Conservation (phyloP, 768 basidiomycete species). For the Collybia mongolica region DNA sequence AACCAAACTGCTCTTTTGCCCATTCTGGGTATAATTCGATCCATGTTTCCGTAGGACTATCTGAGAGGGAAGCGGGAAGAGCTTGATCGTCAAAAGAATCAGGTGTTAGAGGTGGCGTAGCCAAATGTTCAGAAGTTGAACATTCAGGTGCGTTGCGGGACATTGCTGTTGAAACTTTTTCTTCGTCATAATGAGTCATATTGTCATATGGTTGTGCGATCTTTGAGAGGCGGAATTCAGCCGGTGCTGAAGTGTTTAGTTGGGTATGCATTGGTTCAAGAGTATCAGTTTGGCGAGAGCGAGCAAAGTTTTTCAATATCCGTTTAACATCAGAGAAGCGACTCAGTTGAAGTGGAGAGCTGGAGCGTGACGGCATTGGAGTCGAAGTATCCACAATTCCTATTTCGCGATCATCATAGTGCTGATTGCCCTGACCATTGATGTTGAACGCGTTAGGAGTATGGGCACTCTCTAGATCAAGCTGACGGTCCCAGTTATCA, state of each 20-base stretch:
- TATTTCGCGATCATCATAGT: neutral
- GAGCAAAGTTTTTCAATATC: conserved; percentile 17
- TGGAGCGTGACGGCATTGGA: conserved; percentile 19
- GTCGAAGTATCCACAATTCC: conserved; percentile 10
- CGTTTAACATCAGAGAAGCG: conserved; percentile 19
- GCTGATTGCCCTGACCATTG: conserved; percentile 4
- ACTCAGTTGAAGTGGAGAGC: conserved; percentile 14
- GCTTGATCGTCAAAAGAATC: conserved; percentile 16
- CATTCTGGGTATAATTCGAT: conserved; percentile 9
- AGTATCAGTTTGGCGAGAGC: conserved; percentile 12
- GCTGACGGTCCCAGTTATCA: conserved; percentile 8
- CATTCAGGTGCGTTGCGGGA: conserved; percentile 3
- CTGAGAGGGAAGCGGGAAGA: conserved; percentile 10
- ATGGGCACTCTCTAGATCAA: conserved; percentile 13
- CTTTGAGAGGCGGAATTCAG: neutral
- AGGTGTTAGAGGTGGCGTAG: conserved; percentile 26
- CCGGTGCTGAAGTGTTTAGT: neutral
- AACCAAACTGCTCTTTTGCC: neutral
- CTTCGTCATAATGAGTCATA: neutral
- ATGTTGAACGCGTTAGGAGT: neutral
- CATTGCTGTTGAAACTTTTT: neutral
- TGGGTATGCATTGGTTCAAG: conserved; percentile 4
- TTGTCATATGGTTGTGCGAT: neutral
- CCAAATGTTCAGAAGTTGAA: conserved; percentile 7
- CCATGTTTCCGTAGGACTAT: conserved; percentile 4